These are phyloP conservation scores for Abrus pulchellus DNA, from an alignment of 306 rosid species.

Conservation along the genomic window DNA sequence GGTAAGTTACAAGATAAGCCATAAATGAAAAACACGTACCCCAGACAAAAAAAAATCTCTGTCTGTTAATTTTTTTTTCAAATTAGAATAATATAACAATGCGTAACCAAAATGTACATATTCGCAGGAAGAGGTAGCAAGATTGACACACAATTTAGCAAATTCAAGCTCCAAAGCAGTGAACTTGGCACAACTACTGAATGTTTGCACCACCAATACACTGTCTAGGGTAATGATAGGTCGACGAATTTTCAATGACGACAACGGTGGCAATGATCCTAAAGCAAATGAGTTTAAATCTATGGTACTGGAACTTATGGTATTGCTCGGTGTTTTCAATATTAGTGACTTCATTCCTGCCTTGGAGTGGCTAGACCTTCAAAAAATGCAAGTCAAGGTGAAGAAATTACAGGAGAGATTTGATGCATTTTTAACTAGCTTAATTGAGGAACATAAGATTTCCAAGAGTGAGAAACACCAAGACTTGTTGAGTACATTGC, in stretches of 20 bases:
- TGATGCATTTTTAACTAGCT: constrained; percentile 61
- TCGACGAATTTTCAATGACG: constrained; percentile 67
- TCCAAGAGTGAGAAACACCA: constrained; percentile 47
- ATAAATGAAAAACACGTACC: too few species aligned
- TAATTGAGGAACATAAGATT: constrained; percentile 67
- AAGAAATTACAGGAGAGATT: constrained; percentile 73
- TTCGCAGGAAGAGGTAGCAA: constrained; percentile 74
- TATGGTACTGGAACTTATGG: constrained; percentile 84
- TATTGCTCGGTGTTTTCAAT: constrained; percentile 72
- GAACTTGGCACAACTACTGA: constrained; percentile 63
- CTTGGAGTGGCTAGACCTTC: constrained; percentile 71
- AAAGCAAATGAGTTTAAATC: constrained; percentile 74
- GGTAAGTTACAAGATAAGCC: too few species aligned
- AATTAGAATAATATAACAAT: too few species aligned
- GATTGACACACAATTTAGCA: constrained; percentile 57
- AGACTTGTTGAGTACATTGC: constrained; percentile 67
- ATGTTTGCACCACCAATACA: constrained; percentile 76
- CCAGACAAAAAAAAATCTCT: too few species aligned
- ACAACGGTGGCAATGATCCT: constrained; percentile 54
- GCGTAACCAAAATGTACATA: background rate
- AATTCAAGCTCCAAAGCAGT: constrained; percentile 52
- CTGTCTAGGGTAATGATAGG: constrained; percentile 77
- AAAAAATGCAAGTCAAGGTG: constrained; percentile 70
- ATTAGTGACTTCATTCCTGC: constrained; percentile 76
- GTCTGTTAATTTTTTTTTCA: background rate